phyloP scores from a whole-genome alignment of 2,329 filamentous ascomycete species.

The Arachnomyces sp. region DNA sequence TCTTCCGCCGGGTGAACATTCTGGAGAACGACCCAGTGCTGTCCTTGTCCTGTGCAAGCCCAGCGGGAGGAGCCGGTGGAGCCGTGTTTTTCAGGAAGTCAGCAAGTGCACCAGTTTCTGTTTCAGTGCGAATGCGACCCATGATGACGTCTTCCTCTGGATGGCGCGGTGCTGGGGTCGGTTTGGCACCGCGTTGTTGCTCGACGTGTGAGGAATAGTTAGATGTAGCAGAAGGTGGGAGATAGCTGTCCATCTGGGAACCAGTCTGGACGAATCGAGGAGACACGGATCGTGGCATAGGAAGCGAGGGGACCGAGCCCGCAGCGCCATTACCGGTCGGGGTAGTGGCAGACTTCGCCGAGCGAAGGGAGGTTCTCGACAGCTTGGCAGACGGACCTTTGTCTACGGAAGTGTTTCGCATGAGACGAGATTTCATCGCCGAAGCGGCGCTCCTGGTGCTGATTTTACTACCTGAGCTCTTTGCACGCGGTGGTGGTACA shows the following conservation, averaged over 20 bases:
- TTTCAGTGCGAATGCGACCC: constrained; percentile 18
- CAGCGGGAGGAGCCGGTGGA: constrained; percentile 43
- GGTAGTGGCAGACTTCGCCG: constrained; percentile 11
- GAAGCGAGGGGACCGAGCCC: neutral
- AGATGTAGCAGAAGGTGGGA: constrained; percentile 20
- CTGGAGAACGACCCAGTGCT: constrained; percentile 15
- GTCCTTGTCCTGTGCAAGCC: constrained; percentile 11
- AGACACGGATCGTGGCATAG: constrained; percentile 3
- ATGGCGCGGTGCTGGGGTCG: constrained; percentile 14
- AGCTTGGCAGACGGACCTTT: constrained; percentile 22
- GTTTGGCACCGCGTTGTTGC: constrained; percentile 24
- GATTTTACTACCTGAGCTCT: constrained; percentile 6
- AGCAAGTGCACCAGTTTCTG: constrained; percentile 58
- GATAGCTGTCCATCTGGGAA: constrained; percentile 24
- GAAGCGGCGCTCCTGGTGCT: constrained; percentile 16
- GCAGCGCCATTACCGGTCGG: neutral
- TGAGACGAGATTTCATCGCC: constrained; percentile 28
- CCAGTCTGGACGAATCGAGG: constrained; percentile 11
- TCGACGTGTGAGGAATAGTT: constrained; percentile 30
- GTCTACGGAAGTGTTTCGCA: constrained; percentile 24
- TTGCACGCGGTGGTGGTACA: constrained; percentile 6
- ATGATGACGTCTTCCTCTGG: constrained; percentile 16
- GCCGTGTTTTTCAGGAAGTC: constrained; percentile 63
- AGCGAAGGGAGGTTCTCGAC: constrained; percentile 26
- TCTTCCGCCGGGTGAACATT: constrained; percentile 21